These are phyloP conservation scores for Onygenales sp. DNA, from an alignment of 2,329 filamentous ascomycete species.

Conservation along the genomic window DNA sequence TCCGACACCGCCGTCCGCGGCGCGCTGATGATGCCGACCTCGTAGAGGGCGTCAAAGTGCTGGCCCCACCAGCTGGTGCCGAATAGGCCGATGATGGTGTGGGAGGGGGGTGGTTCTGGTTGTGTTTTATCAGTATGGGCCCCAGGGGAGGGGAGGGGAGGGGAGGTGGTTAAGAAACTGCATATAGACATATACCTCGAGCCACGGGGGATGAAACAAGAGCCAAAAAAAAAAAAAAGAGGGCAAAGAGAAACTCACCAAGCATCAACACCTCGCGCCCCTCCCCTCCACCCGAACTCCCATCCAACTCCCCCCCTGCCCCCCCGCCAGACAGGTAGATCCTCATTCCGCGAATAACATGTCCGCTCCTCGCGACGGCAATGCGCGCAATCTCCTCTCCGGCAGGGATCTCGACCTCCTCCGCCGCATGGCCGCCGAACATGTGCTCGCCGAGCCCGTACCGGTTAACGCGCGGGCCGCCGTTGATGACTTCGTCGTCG, in stretches of 20 bases:
- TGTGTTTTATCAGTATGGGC: not conserved
- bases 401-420: slow-evolving; percentile 18
- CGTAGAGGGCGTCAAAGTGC: slow-evolving; percentile 16
- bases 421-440: slow-evolving; percentile 24
- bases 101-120: slow-evolving; percentile 18
- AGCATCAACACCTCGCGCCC: not conserved
- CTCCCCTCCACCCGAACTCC: not conserved
- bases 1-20: slow-evolving; percentile 24
- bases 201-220: slow-evolving; percentile 3
- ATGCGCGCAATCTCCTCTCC: slow-evolving; percentile 23
- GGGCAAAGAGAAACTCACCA: not conserved
- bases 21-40: slow-evolving; percentile 42
- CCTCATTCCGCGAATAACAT: slow-evolving; percentile 19
- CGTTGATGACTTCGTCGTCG: slow-evolving; percentile 35
- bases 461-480: slow-evolving; percentile 26
- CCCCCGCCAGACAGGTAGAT: slow-evolving; percentile 19
- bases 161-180: too few relatives aligned
- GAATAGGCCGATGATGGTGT: slow-evolving; percentile 40
- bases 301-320: slow-evolving; percentile 11
- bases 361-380: slow-evolving; percentile 15
- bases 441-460: slow-evolving; percentile 18
- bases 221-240: slow-evolving; percentile 1
- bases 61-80: slow-evolving; percentile 25
- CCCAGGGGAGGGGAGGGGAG: too few relatives aligned
- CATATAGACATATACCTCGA: slow-evolving; percentile 13